Conservation (phyloP, 192 early-diverging fungal species). For the Phycomyces blakesleeanus region DNA sequence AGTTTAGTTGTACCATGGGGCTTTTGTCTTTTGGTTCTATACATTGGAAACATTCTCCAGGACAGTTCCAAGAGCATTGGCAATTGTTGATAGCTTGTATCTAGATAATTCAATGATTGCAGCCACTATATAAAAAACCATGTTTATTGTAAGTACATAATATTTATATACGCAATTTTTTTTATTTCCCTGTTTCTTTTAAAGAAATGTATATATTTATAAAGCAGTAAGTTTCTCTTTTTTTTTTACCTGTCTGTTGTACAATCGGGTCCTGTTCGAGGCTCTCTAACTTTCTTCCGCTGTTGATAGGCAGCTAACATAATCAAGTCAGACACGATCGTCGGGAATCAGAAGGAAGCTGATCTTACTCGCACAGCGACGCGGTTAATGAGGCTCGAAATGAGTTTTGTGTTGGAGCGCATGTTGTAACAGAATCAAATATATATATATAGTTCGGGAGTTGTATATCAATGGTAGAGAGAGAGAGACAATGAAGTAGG, state of each 20-base stretch:
- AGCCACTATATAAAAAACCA: constrained; percentile 39
- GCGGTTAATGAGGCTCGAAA: constrained; percentile 16
- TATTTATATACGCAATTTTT: too few species aligned
- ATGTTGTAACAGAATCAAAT: not conserved
- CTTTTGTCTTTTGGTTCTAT: constrained; percentile 1
- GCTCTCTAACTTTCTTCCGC: constrained; percentile 50
- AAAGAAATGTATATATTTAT: not conserved
- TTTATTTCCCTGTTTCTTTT: too few species aligned
- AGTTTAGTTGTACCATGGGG: not conserved
- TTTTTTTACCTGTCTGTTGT: constrained; percentile 41
- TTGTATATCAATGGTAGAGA: too few species aligned
- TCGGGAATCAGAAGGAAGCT: not conserved
- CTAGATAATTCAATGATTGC: constrained; percentile 70
- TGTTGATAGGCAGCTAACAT: constrained; percentile 64
- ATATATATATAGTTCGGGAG: not conserved
- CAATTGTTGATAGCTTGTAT: constrained; percentile 61
- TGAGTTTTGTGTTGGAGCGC: constrained; percentile 16
- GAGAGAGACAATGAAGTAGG: too few species aligned
- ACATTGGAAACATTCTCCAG: constrained; percentile 73
- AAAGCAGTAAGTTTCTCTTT: not conserved
- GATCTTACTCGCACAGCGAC: constrained; percentile 14
- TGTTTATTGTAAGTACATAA: not conserved
- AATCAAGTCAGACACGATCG: not conserved
- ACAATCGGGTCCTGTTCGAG: constrained; percentile 72
- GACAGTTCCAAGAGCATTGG: constrained; percentile 60